These are phyloP conservation scores for Symbiotaphrina buchneri DNA, from an alignment of 495 filamentous ascomycete genomes.

Conservation along the genomic window DNA sequence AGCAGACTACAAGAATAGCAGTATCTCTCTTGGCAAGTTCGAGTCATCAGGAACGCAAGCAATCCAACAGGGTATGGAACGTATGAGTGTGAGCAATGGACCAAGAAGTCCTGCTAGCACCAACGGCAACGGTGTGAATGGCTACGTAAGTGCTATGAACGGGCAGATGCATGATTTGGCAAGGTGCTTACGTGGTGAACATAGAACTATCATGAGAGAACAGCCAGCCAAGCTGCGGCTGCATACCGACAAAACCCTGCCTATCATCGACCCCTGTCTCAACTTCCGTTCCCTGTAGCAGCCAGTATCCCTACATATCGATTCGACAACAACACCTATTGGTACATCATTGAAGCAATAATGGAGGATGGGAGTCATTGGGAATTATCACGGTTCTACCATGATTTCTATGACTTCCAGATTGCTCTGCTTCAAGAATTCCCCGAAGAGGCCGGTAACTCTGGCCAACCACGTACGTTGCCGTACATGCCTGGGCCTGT, in stretches of 20 bases:
- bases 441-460: slow-evolving; percentile 75
- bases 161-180: too few relatives aligned
- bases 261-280: slow-evolving; percentile 13
- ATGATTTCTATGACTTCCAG: slow-evolving; percentile 98
- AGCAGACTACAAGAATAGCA: slow-evolving; percentile 96
- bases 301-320: slow-evolving; percentile 85
- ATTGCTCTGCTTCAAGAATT: slow-evolving; percentile 87
- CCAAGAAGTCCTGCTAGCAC: slow-evolving; percentile 18
- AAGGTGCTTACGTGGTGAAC: too few relatives aligned
- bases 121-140: slow-evolving; percentile 8
- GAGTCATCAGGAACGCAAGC: slow-evolving; percentile 28
- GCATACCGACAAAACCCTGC: background rate
- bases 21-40: slow-evolving; percentile 84
- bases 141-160: slow-evolving; percentile 22
- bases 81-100: slow-evolving; percentile 43
- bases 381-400: slow-evolving; percentile 84
- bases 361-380: slow-evolving; percentile 83
- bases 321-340: slow-evolving; percentile 94
- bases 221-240: background rate
- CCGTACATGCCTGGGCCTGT: slow-evolving; percentile 99
- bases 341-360: slow-evolving; percentile 86
- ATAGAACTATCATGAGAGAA: slow-evolving; percentile 23
- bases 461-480: slow-evolving; percentile 51
- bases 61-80: slow-evolving; percentile 49
- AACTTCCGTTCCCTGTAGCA: slow-evolving; percentile 36